Base-by-base conservation (phyloP, 1,284 basidiomycete species). In the Cutaneotrichosporon mucoides region DNA sequence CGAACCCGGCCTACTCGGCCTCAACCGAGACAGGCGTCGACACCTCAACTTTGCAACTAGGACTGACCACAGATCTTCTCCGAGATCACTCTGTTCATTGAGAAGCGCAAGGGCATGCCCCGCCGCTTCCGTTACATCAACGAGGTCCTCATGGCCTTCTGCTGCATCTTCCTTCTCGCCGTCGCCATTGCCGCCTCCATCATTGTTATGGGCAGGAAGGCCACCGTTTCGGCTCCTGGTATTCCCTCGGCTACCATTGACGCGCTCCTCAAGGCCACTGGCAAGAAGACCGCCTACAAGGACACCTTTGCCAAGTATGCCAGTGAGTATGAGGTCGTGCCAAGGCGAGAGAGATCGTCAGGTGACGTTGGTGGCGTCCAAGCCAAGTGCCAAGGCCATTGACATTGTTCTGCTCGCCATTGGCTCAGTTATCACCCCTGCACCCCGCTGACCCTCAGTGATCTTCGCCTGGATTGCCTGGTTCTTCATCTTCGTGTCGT, bases 401-500 rank as follows among this genome's bases (percentile, higher is more conserved):
- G 45, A 5, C 45, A 15, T 6, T 4, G 45, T 16, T 45, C 16
- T 24, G 3, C 45, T 11, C 34, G 13, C 33, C 11, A 9, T 48
- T 8, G 16, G 12, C 33, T 10, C 44, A 33, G 24, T 7, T 10
- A 5, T 45, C 16, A 36, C 8, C 33, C 12, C 34, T 13, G 4
- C 6, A 41, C 37, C 13, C n/a, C 8, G 34, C 40, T 59, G 35
- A 54, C 40, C 33, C 34, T 7, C 53, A 45, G 53, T 64, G 56
- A 61, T 64, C 40, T 38, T 43, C 54, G 41, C 51, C 33, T 64
- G 62, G 62, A 40, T 64, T 43, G 45, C 48, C n/a, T 64, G 52
- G 34, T 49, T 52, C 56, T 50, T 53, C 56, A 42, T 58, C 56
- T 12, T 58, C 35, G 6, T 55, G 42, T 53, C 51, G 45, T 35